These are phyloP conservation scores for Fistulina hepatica DNA, from an alignment of 1,284 basidiomycete species.

Conservation along the genomic window DNA sequence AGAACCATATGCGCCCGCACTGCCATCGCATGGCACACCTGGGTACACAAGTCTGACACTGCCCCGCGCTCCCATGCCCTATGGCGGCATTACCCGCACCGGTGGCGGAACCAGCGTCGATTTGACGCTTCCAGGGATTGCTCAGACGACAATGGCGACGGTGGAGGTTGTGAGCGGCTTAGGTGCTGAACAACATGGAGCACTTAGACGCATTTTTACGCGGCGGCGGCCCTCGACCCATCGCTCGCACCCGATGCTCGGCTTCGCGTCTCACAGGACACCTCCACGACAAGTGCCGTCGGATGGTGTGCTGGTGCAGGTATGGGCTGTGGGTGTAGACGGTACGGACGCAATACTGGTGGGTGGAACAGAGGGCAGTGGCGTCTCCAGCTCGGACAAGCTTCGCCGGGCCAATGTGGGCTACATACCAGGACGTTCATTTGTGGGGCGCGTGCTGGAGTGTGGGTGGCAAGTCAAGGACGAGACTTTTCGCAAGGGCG, in stretches of 20 bases:
- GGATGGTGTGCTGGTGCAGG: conserved; percentile 66
- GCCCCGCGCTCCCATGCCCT: conserved; percentile 37
- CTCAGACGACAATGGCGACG: conserved; percentile 78
- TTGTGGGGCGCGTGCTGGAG: conserved; percentile 72
- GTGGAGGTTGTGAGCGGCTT: conserved; percentile 67
- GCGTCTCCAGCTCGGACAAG: conserved; percentile 1
- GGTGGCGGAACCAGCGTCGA: conserved; percentile 44
- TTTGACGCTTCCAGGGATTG: conserved; percentile 61
- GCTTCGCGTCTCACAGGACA: conserved; percentile 49
- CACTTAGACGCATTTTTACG: not conserved
- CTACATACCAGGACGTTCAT: conserved; percentile 72
- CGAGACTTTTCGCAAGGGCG: conserved; percentile 56
- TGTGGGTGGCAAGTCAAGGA: conserved; percentile 69
- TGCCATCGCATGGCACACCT: conserved; percentile 42
- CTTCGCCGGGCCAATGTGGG: conserved; percentile 36
- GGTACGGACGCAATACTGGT: conserved; percentile 53
- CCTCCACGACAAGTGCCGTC: conserved; percentile 65
- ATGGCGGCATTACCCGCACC: conserved; percentile 8
- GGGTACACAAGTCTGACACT: conserved; percentile 65
- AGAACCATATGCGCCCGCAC: conserved; percentile 18
- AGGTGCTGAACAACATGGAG: conserved; percentile 19
- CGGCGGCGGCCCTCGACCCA: not conserved
- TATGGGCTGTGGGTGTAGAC: conserved; percentile 78
- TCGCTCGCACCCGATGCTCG: conserved; percentile 9
- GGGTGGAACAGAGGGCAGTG: conserved; percentile 23